Percentiles rank a stretch among this genome's conserved stretches.
Conservation (phyloP, 495 filamentous ascomycete species). For the Aspergillus nanangensis region DNA sequence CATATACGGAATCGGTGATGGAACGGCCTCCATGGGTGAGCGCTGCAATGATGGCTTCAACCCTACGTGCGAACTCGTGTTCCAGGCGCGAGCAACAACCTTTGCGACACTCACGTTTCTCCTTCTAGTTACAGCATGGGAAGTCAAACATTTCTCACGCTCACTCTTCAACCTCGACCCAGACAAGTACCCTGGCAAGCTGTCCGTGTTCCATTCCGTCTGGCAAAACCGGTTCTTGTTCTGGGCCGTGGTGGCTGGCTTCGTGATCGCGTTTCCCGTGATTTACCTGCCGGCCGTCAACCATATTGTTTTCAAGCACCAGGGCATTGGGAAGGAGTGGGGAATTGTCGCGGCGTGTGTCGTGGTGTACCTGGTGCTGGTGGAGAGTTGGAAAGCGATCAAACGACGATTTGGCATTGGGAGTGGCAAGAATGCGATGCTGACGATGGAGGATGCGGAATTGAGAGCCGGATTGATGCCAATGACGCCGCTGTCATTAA, state of each 20-base stretch:
- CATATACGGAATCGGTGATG: constrained; percentile 58
- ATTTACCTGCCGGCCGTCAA: constrained; percentile 72
- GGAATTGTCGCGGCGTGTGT: constrained; percentile 55
- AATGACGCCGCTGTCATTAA: constrained; percentile 19
- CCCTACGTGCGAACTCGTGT: constrained; percentile 56
- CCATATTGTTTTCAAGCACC: constrained; percentile 68
- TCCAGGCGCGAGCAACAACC: constrained; percentile 70
- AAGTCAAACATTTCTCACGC: constrained; percentile 67
- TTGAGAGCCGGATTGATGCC: constrained; percentile 21
- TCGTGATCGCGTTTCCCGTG: constrained; percentile 63
- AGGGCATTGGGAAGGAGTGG: constrained; percentile 73
- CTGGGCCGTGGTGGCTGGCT: constrained; percentile 65
- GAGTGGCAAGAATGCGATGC: constrained; percentile 27
- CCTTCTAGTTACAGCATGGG: constrained; percentile 69
- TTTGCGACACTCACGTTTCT: constrained; percentile 75
- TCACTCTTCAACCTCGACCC: constrained; percentile 66
- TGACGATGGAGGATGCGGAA: constrained; percentile 32
- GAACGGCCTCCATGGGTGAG: constrained; percentile 53
- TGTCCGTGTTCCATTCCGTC: constrained; percentile 59
- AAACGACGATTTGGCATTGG: constrained; percentile 49
- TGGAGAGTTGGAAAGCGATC: constrained; percentile 63
- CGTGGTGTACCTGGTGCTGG: constrained; percentile 53
- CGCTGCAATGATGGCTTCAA: constrained; percentile 62
- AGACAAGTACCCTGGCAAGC: constrained; percentile 30
- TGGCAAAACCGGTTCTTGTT: constrained; percentile 72